phyloP scores from a whole-genome alignment of 164 flowering plant species.

The Brasenia schreberi region DNA sequence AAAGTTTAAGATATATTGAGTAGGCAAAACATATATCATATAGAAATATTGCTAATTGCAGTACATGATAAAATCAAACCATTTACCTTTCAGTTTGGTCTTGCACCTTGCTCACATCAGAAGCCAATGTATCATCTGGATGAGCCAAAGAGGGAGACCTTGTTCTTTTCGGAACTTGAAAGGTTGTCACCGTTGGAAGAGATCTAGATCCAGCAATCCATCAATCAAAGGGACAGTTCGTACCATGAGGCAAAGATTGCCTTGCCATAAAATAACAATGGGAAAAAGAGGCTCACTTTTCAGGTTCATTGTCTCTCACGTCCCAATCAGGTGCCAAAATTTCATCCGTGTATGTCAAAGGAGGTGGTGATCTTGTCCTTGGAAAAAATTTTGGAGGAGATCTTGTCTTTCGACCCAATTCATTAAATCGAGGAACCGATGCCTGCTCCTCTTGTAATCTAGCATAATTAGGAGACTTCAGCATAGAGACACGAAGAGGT shows the following conservation, averaged over 20 bases:
- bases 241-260: no score
- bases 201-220: conserved; percentile 9
- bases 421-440: no score
- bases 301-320: no score
- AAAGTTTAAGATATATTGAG: neutral
- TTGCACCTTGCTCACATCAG: neutral
- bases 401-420: conserved; percentile 9
- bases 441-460: no score
- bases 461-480: no score
- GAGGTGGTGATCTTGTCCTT: conserved; percentile 61
- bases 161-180: conserved; percentile 39
- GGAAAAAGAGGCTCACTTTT: conserved; percentile 18
- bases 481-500: no score
- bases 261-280: neutral
- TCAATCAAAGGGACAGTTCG: neutral
- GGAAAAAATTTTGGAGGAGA: conserved; percentile 35
- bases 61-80: neutral
- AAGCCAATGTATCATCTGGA: conserved; percentile 7
- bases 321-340: no score
- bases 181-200: conserved; percentile 6
- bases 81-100: conserved; percentile 19
- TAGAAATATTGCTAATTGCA: neutral
- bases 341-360: conserved; percentile 17
- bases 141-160: conserved; percentile 46
- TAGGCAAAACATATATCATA: neutral